Evolutionary conservation across 352 stramenopile genomes (phyloP).

Genomic region (Phytophthora syringae): DNA sequence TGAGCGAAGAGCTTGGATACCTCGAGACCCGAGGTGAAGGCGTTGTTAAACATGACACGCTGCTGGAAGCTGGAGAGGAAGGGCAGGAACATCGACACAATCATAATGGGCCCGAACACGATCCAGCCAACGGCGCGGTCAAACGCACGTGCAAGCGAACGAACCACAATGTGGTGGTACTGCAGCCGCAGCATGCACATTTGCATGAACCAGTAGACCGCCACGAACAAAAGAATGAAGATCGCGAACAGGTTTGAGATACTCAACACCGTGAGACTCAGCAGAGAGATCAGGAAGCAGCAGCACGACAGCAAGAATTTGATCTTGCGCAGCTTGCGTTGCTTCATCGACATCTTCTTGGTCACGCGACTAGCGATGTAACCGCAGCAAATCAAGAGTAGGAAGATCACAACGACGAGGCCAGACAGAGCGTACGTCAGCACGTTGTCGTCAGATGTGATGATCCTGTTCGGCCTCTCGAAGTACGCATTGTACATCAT

Average conservation of each 20-base stretch:
- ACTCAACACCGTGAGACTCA: slow-evolving; percentile 76
- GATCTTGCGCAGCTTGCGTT: slow-evolving; percentile 89
- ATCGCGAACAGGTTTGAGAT: slow-evolving; percentile 80
- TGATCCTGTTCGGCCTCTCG: slow-evolving; percentile 58
- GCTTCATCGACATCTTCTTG: slow-evolving; percentile 92
- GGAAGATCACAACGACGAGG: slow-evolving; percentile 71
- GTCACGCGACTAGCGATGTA: slow-evolving; percentile 88
- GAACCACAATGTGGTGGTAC: slow-evolving; percentile 88
- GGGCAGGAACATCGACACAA: slow-evolving; percentile 90
- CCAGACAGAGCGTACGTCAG: slow-evolving; percentile 71
- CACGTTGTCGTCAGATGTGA: slow-evolving; percentile 56
- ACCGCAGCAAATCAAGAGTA: slow-evolving; percentile 80
- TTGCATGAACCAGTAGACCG: slow-evolving; percentile 90
- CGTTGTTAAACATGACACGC: slow-evolving; percentile 92
- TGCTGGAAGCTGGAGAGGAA: slow-evolving; percentile 91
- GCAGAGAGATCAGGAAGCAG: slow-evolving; percentile 66
- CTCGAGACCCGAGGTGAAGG: slow-evolving; percentile 87
- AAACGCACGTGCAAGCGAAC: slow-evolving; percentile 70
- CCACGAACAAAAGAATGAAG: slow-evolving; percentile 70
- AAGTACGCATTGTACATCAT: slow-evolving; percentile 87
- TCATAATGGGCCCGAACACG: slow-evolving; percentile 89
- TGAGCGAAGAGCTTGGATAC: slow-evolving; percentile 91
- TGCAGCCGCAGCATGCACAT: slow-evolving; percentile 79
- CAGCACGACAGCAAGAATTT: slow-evolving; percentile 85
- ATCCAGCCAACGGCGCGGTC: slow-evolving; percentile 88